Evolutionary conservation across 768 basidiomycete species (phyloP).

Genomic region (Lentinula lateritia): DNA sequence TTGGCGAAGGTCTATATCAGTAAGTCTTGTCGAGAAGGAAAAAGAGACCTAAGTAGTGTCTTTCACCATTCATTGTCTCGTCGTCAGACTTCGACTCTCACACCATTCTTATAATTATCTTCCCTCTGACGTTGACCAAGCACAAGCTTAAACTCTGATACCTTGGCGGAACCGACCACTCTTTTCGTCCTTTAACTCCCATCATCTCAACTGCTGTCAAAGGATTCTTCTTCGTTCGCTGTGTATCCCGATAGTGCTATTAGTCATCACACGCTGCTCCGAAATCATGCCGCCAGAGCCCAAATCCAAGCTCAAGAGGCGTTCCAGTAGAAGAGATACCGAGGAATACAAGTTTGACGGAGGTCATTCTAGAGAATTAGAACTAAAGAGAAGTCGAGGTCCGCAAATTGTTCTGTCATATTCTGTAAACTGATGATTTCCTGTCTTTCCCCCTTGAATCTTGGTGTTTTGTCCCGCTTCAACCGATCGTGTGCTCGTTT

Average conservation of each 20-base stretch:
- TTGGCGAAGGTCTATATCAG: background rate
- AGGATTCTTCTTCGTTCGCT: background rate
- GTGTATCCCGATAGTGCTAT: background rate
- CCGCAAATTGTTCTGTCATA: background rate
- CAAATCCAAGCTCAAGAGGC: conserved; percentile 3
- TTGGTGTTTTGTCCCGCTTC: no score
- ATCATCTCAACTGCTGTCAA: background rate
- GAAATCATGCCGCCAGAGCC: conserved; percentile 5
- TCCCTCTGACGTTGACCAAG: background rate
- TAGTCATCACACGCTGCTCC: background rate
- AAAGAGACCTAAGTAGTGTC: background rate
- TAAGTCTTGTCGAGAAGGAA: background rate
- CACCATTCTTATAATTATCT: background rate
- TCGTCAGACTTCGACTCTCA: background rate
- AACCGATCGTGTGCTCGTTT: background rate
- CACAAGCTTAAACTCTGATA: conserved; percentile 1
- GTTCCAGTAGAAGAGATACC: conserved; percentile 3
- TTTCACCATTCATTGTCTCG: background rate
- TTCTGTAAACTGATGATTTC: background rate
- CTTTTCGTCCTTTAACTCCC: conserved; percentile 5
- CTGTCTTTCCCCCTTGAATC: background rate
- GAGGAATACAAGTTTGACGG: conserved; percentile 6
- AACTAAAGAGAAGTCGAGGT: conserved; percentile 7
- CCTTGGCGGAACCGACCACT: conserved; percentile 1
- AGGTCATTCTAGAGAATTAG: conserved; percentile 7